Evolutionary conservation across 768 basidiomycete species (phyloP).

Genomic region (Hypholoma sublateritium): DNA sequence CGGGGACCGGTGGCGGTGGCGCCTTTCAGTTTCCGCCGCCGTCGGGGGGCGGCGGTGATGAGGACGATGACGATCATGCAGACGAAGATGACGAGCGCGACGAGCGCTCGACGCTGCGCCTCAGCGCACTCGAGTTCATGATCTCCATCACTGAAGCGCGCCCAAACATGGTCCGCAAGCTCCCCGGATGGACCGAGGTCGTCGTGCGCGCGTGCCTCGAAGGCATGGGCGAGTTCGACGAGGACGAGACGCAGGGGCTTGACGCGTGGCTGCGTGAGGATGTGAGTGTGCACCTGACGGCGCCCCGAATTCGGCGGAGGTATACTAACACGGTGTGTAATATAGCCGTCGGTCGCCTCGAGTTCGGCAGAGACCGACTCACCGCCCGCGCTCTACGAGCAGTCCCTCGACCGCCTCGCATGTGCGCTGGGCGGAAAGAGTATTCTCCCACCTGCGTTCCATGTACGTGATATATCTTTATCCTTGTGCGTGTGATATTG

Average conservation of each 20-base stretch:
- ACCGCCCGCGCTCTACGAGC: slow-evolving; percentile 78
- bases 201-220: slow-evolving; percentile 78
- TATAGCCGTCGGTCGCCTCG: slow-evolving; percentile 60
- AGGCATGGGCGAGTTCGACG: slow-evolving; percentile 78
- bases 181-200: slow-evolving; percentile 68
- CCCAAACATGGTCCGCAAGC: slow-evolving; percentile 66
- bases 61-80: slow-evolving; percentile 25
- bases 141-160: slow-evolving; percentile 75
- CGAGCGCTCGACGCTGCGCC: slow-evolving; percentile 66
- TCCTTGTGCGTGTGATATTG: background rate
- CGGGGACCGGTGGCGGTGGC: slow-evolving; percentile 26
- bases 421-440: slow-evolving; percentile 76
- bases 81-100: slow-evolving; percentile 54
- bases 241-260: slow-evolving; percentile 43
- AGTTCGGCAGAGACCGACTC: slow-evolving; percentile 59
- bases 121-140: slow-evolving; percentile 81
- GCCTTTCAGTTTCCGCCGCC: slow-evolving; percentile 41
- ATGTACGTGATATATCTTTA: slow-evolving; percentile 26
- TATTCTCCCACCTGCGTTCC: slow-evolving; percentile 79
- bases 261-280: slow-evolving; percentile 72
- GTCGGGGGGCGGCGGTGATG: slow-evolving; percentile 13
- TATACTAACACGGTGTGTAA: background rate
- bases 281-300: slow-evolving; percentile 42
- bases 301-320: background rate
- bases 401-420: slow-evolving; percentile 78